Conservation (phyloP, 1,139 yeast species). For the Geotrichum australiense region DNA sequence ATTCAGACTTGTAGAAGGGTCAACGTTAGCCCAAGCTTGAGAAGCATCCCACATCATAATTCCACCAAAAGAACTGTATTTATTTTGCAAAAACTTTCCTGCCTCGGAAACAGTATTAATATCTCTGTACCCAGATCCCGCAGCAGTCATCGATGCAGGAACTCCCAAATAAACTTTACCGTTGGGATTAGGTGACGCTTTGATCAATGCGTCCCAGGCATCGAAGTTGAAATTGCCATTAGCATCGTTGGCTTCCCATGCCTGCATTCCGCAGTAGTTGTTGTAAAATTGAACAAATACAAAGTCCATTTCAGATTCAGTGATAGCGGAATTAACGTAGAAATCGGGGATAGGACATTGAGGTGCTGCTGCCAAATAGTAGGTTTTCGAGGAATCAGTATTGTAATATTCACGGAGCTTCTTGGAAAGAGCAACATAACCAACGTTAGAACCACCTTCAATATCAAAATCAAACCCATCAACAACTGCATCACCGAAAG, state of each 20-base stretch:
- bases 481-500: slow-evolving; percentile 62
- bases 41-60: slow-evolving; percentile 91
- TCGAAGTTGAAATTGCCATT: slow-evolving; percentile 62
- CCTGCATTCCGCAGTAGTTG: slow-evolving; percentile 60
- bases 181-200: slow-evolving; percentile 56
- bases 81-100: slow-evolving; percentile 32
- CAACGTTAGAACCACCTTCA: slow-evolving; percentile 48
- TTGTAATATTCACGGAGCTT: slow-evolving; percentile 51
- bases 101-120: slow-evolving; percentile 23
- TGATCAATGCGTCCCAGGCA: slow-evolving; percentile 71
- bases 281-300: slow-evolving; percentile 92
- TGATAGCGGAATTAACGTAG: slow-evolving; percentile 62
- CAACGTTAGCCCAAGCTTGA: slow-evolving; percentile 54
- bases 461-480: slow-evolving; percentile 74
- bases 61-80: slow-evolving; percentile 63
- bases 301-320: slow-evolving; percentile 62
- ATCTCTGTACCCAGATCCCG: slow-evolving; percentile 61
- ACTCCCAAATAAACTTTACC: slow-evolving; percentile 62
- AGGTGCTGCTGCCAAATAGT: slow-evolving; percentile 89
- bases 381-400: slow-evolving; percentile 38
- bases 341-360: slow-evolving; percentile 94
- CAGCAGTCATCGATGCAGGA: slow-evolving; percentile 64
- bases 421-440: slow-evolving; percentile 47
- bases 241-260: slow-evolving; percentile 14
- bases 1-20: slow-evolving; percentile 29